Evolutionary conservation across 441 rosid genomes (phyloP).

Genomic region (Jatropha multifida): DNA sequence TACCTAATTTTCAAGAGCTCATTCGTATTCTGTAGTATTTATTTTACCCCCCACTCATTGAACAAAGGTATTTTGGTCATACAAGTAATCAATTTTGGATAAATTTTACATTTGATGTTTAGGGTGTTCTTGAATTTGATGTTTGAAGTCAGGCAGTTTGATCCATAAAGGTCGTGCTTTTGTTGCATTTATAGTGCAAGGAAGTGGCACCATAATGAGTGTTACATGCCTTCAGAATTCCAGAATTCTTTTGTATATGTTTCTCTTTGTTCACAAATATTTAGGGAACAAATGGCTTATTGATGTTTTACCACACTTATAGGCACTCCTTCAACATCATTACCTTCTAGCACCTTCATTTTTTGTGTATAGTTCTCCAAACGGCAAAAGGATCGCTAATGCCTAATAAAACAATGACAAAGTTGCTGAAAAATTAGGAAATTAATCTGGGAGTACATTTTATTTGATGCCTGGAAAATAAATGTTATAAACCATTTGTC

Average conservation of each 20-base stretch:
- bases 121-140: not conserved
- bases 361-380: not conserved
- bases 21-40: not conserved
- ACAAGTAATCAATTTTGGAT: not conserved
- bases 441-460: not conserved
- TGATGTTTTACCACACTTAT: not conserved
- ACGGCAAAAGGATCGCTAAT: not conserved
- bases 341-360: not conserved
- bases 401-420: not conserved
- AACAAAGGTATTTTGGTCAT: not conserved
- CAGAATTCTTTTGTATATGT: not conserved
- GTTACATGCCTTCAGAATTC: not conserved
- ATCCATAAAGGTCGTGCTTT: not conserved
- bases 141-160: not conserved
- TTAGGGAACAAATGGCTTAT: not conserved
- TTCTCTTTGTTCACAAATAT: not conserved
- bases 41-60: not conserved
- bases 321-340: not conserved
- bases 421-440: not conserved
- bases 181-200: not conserved
- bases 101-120: not conserved
- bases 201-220: not conserved
- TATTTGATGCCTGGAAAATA: not conserved
- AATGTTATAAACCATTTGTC: not conserved
- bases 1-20: not conserved